Percentiles rank a stretch among this genome's conserved stretches.
Conservation (phyloP, 23 red algal genomes). For the Gracilaria domingensis region DNA sequence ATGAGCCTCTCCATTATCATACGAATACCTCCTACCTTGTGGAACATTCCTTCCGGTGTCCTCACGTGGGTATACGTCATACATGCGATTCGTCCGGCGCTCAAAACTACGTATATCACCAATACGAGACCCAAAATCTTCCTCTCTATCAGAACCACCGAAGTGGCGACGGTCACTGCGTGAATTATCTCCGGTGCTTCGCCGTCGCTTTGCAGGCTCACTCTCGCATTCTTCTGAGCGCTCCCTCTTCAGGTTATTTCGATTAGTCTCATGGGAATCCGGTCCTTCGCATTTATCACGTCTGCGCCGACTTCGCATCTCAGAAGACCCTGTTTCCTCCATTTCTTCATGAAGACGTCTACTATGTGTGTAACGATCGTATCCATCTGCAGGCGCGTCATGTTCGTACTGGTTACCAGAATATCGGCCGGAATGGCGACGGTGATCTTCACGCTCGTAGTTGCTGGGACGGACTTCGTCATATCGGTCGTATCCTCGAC, state of each 20-base stretch:
- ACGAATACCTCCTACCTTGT: not conserved
- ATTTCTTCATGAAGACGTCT: not conserved
- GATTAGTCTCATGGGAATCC: no score
- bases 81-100: not conserved
- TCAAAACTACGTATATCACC: not conserved
- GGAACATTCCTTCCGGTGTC: not conserved
- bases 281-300: not conserved
- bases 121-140: not conserved
- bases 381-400: not conserved
- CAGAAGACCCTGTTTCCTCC: slow-evolving; percentile 17
- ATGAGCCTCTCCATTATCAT: not conserved
- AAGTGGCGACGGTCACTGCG: not conserved
- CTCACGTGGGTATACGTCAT: not conserved
- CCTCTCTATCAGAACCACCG: not conserved
- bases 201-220: slow-evolving; percentile 1
- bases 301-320: slow-evolving; percentile 14
- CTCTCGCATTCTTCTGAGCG: slow-evolving; percentile 15
- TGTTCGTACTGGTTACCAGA: not conserved
- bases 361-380: not conserved
- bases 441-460: not conserved
- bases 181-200: not conserved
- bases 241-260: not conserved
- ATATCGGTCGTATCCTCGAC: slow-evolving; percentile 6
- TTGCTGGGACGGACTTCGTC: slow-evolving; percentile 3
- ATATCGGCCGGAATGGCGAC: not conserved